A percentile compares a stretch with the other conserved stretches of the same genome.
Evolutionary conservation across 352 stramenopile genomes (phyloP).

Genomic region (Globisporangium takayamanum): DNA sequence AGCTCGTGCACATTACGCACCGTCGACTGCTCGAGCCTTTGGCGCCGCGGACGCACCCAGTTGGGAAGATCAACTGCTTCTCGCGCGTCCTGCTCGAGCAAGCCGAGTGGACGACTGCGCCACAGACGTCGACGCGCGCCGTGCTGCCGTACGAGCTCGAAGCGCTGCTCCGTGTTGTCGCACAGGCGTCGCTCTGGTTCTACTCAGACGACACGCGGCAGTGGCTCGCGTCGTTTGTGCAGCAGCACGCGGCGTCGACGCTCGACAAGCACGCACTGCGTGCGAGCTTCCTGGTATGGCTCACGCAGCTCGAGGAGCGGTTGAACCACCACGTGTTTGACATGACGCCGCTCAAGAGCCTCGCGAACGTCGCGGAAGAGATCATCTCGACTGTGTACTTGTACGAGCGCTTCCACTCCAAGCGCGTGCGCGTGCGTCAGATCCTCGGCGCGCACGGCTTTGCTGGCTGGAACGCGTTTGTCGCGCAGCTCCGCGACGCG

Average conservation of each 20-base stretch:
- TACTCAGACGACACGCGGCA: constrained; percentile 34
- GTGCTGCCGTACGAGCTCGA: constrained; percentile 28
- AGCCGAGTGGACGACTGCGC: constrained; percentile 12
- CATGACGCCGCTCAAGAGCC: constrained; percentile 24
- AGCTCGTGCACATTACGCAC: constrained; percentile 39
- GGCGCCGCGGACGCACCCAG: constrained; percentile 6
- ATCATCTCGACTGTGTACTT: constrained; percentile 63
- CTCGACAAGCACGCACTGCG: constrained; percentile 42
- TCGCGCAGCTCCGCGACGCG: constrained; percentile 60
- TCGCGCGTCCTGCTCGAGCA: constrained; percentile 35
- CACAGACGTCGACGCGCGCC: not conserved
- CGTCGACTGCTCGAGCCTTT: constrained; percentile 28
- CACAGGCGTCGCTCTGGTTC: constrained; percentile 42
- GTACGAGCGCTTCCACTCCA: constrained; percentile 32
- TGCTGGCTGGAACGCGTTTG: constrained; percentile 44
- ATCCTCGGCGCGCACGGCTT: constrained; percentile 49
- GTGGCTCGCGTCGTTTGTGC: constrained; percentile 41
- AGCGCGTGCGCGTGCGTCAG: constrained; percentile 37
- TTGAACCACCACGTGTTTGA: constrained; percentile 44
- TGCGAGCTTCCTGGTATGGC: constrained; percentile 34
- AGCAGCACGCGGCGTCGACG: constrained; percentile 20
- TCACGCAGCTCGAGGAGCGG: constrained; percentile 34
- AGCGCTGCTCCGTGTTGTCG: constrained; percentile 29
- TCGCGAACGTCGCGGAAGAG: constrained; percentile 50
- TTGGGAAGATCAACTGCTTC: constrained; percentile 40